phyloP scores from a whole-genome alignment of 2,329 filamentous ascomycete genomes.

The Talaromyces funiculosus region DNA sequence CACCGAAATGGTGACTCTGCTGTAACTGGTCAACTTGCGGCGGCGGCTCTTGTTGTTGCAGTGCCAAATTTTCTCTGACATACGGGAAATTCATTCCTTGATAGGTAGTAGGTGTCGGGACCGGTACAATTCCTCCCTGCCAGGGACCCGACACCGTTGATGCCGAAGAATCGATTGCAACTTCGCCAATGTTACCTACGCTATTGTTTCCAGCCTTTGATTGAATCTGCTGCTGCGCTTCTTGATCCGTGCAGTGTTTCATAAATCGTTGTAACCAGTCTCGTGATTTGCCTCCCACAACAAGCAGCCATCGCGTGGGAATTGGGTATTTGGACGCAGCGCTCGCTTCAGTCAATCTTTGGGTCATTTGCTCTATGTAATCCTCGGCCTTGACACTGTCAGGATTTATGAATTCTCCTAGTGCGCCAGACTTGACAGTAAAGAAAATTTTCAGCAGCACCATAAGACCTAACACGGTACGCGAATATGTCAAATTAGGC shows the following conservation, averaged over 20 bases:
- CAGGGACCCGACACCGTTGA: constrained; percentile 6
- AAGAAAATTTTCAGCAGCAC: constrained; percentile 33
- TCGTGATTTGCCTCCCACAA: constrained; percentile 28
- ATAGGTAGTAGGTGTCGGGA: constrained; percentile 4
- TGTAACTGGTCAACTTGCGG: not conserved
- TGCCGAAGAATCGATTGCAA: not conserved
- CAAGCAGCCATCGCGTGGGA: constrained; percentile 29
- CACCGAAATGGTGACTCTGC: not conserved
- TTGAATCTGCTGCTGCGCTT: constrained; percentile 3
- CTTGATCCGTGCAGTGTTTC: constrained; percentile 18
- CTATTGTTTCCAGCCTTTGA: not conserved
- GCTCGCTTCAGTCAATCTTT: constrained; percentile 29
- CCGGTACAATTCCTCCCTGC: constrained; percentile 11
- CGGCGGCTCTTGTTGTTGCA: not conserved
- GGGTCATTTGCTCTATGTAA: constrained; percentile 28
- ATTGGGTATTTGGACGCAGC: constrained; percentile 29
- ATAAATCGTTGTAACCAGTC: constrained; percentile 30
- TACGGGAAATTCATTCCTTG: not conserved
- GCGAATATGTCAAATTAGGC: constrained; percentile 30
- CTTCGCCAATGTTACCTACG: not conserved
- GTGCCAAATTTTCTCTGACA: not conserved
- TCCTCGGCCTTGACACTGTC: constrained; percentile 27
- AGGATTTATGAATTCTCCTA: constrained; percentile 28
- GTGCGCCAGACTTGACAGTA: constrained; percentile 25
- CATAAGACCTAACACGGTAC: constrained; percentile 27